Base-by-base conservation (phyloP, 805 yeast genomes). In the Hyphopichia homilentoma region DNA sequence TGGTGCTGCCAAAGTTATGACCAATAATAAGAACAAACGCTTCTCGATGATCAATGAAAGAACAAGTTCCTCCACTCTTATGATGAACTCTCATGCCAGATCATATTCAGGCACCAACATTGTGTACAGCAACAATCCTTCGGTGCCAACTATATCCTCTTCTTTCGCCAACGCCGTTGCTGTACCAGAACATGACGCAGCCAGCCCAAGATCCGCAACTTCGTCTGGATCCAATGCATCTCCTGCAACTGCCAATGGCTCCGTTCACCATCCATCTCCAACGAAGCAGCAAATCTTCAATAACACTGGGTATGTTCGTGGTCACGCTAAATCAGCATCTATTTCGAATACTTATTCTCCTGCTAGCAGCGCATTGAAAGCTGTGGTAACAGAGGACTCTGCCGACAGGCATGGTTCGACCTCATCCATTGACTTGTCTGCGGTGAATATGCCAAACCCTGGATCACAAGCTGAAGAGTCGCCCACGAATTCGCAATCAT, bases 91-190 rank as follows among this genome's bases (percentile, higher is more conserved):
- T 20, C 53, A 61, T 29, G 57, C 57, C 15, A 55, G 67, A 35
- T 57, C 69, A 5, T 61, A 56, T 43, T 59, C 65, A 11, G 30
- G 18, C 13, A 40, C 53, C 13, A 57, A 50, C 38, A 50, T 56
- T 11, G 32, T 34, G 47, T 73, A 43, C 71, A 75, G 38, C 61
- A 78, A 3, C 11, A 64, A 70, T 40, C 82, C 81, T 11, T 72
- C 79, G 3, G 79, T 81, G 16, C 85, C 88, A 12, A 80, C 83
- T 40, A 81, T 84, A 16, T 78, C 84, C 6, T 75, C 80, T 25
- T 73, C 76, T 3, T 44, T 60, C 27, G 63, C 68, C 5, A 76
- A 75, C 52, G 81, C 77, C 1, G 61, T 74, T 16, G 79, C 76
- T 1, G 52, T 65, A 30, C 70, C 77, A 8, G 38, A 34, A 30